Evolutionary conservation across 768 basidiomycete species (phyloP).

Genomic region (Nidularia sp.): DNA sequence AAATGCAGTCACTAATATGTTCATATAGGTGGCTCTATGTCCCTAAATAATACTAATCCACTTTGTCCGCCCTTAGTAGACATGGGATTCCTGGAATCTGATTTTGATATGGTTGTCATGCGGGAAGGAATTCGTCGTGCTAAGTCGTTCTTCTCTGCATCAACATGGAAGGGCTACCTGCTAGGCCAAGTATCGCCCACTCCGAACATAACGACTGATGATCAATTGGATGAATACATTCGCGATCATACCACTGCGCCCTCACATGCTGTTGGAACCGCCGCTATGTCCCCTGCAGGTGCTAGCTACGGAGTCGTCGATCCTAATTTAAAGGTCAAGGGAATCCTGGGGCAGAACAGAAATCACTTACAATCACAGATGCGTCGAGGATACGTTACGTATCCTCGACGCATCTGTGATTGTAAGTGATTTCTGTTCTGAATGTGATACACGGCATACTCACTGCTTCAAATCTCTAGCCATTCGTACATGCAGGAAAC

Average conservation of each 20-base stretch:
- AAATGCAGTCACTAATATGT: no score
- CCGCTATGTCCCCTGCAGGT: slow-evolving; percentile 17
- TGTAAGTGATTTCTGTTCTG: not conserved
- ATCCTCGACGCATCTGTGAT: not conserved
- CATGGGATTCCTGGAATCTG: slow-evolving; percentile 31
- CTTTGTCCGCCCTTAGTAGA: slow-evolving; percentile 43
- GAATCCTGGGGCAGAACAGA: slow-evolving; percentile 7
- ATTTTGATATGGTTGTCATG: slow-evolving; percentile 16
- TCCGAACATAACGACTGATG: slow-evolving; percentile 11
- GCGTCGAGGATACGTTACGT: no score
- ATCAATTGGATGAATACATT: slow-evolving; percentile 12
- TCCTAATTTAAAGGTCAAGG: slow-evolving; percentile 23
- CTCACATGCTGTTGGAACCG: slow-evolving; percentile 21
- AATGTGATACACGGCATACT: not conserved
- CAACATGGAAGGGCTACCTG: slow-evolving; percentile 17
- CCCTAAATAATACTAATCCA: slow-evolving; percentile 30
- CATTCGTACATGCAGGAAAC: not conserved
- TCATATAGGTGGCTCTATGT: no score
- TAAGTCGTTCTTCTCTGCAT: slow-evolving; percentile 10
- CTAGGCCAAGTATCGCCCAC: slow-evolving; percentile 4
- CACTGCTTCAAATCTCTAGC: not conserved
- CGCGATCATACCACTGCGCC: slow-evolving; percentile 9
- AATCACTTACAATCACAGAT: no score
- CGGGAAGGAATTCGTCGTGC: slow-evolving; percentile 11
- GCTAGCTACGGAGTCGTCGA: slow-evolving; percentile 23